These are phyloP conservation scores for Calophaca sinica DNA, from an alignment of 306 rosid genomes.

Conservation along the genomic window DNA sequence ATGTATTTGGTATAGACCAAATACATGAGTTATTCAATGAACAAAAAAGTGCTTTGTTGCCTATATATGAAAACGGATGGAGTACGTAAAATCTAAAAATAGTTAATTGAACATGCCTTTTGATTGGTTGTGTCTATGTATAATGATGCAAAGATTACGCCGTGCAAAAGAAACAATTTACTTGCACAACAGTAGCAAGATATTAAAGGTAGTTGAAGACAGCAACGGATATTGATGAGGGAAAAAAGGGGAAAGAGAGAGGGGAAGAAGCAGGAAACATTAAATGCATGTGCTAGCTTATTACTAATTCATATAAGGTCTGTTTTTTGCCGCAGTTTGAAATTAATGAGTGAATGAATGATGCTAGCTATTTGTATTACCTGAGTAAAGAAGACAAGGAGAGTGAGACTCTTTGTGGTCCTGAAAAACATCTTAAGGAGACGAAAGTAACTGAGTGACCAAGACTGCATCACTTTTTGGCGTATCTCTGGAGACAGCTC, in stretches of 20 bases:
- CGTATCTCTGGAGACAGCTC: constrained; percentile 47
- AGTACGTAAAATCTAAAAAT: no score
- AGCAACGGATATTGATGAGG: not conserved
- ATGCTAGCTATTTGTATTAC: constrained; percentile 33
- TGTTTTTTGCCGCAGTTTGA: not conserved
- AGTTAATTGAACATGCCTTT: not conserved
- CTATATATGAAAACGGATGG: no score
- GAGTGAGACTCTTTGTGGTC: constrained; percentile 63
- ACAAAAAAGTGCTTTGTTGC: no score
- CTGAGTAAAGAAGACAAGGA: constrained; percentile 74
- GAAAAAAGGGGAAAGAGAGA: not conserved
- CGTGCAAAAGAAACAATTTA: not conserved
- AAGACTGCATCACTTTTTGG: constrained; percentile 48
- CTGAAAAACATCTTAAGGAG: constrained; percentile 58
- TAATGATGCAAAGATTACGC: not conserved
- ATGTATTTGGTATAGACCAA: no score
- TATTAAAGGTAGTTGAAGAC: not conserved
- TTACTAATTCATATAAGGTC: constrained; percentile 1
- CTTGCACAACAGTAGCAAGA: not conserved
- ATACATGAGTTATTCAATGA: no score
- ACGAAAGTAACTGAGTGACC: constrained; percentile 62
- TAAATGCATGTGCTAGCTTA: constrained; percentile 6
- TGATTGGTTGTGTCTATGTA: not conserved
- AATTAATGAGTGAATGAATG: not conserved
- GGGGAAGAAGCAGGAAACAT: not conserved